Evolutionary conservation across 2,329 filamentous ascomycete species (phyloP).

Genomic region (Neonectria coccinea): DNA sequence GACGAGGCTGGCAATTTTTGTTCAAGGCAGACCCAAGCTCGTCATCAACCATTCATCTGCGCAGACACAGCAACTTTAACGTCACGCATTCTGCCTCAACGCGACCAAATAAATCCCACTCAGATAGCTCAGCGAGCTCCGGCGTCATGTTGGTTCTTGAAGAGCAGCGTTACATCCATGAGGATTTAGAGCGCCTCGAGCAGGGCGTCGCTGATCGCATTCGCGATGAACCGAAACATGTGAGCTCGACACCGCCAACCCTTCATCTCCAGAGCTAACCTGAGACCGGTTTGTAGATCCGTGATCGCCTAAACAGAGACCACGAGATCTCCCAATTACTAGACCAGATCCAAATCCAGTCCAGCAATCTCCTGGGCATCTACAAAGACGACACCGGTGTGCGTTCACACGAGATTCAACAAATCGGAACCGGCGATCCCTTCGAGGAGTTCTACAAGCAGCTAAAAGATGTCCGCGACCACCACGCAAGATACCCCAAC

Average conservation of each 20-base stretch:
- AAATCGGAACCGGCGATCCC: constrained; percentile 85
- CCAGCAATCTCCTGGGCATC: constrained; percentile 80
- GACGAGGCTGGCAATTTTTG: constrained; percentile 47
- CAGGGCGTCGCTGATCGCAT: constrained; percentile 92
- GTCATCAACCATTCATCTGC: constrained; percentile 4
- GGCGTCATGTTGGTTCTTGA: constrained; percentile 84
- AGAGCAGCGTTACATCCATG: constrained; percentile 92
- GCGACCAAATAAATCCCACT: no score
- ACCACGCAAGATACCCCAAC: constrained; percentile 92
- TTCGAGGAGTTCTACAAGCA: constrained; percentile 94
- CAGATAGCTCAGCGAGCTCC: background rate
- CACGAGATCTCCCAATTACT: constrained; percentile 92
- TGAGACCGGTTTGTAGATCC: constrained; percentile 68
- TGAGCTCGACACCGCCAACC: constrained; percentile 57
- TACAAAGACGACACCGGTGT: constrained; percentile 83
- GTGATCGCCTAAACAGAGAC: constrained; percentile 88
- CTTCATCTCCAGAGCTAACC: constrained; percentile 32
- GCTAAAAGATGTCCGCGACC: constrained; percentile 82
- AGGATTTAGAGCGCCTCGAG: constrained; percentile 96
- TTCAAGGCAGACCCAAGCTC: constrained; percentile 21
- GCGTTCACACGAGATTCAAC: constrained; percentile 82
- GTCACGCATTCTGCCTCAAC: background rate
- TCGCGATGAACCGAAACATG: constrained; percentile 87
- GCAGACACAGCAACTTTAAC: constrained; percentile 5
- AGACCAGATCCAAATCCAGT: constrained; percentile 88